These are phyloP conservation scores for Colletotrichum lentis DNA, from an alignment of 2,329 filamentous ascomycete species.

Conservation along the genomic window DNA sequence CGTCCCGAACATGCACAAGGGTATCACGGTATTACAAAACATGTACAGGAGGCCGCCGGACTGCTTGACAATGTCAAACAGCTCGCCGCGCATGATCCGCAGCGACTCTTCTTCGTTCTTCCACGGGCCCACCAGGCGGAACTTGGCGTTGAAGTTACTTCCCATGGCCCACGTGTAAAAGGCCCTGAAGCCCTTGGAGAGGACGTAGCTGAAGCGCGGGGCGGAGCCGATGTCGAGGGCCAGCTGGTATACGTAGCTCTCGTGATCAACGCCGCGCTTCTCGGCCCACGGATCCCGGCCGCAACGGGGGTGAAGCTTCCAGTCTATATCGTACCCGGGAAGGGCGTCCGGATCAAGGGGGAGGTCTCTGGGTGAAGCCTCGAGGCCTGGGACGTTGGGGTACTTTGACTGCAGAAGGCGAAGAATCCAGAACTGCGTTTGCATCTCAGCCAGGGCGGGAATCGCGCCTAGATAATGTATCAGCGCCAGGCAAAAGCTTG, in stretches of 20 bases:
- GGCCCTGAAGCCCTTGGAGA: conserved; percentile 42
- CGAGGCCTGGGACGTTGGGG: conserved; percentile 16
- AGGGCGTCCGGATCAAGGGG: conserved; percentile 42
- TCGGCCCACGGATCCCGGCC: conserved; percentile 47
- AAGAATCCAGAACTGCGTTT: conserved; percentile 58
- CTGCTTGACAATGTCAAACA: conserved; percentile 51
- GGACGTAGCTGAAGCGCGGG: conserved; percentile 49
- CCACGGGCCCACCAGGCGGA: conserved; percentile 57
- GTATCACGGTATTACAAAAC: conserved; percentile 50
- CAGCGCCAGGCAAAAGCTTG: not conserved
- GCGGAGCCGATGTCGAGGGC: conserved; percentile 57
- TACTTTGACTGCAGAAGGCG: conserved; percentile 46
- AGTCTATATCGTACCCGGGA: conserved; percentile 51
- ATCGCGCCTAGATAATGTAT: conserved; percentile 47
- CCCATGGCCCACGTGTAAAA: conserved; percentile 58
- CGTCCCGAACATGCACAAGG: conserved; percentile 48
- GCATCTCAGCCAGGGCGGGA: conserved; percentile 58
- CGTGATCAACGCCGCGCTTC: conserved; percentile 57
- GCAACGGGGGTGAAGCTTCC: conserved; percentile 48
- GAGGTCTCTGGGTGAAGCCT: not conserved
- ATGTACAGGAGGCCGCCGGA: conserved; percentile 50
- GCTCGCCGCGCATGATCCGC: conserved; percentile 52
- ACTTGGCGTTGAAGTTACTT: conserved; percentile 60
- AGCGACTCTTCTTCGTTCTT: conserved; percentile 47
- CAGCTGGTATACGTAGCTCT: conserved; percentile 60